Base-by-base conservation (phyloP, 1,284 basidiomycete genomes). In the Apiotrichum porosum region DNA sequence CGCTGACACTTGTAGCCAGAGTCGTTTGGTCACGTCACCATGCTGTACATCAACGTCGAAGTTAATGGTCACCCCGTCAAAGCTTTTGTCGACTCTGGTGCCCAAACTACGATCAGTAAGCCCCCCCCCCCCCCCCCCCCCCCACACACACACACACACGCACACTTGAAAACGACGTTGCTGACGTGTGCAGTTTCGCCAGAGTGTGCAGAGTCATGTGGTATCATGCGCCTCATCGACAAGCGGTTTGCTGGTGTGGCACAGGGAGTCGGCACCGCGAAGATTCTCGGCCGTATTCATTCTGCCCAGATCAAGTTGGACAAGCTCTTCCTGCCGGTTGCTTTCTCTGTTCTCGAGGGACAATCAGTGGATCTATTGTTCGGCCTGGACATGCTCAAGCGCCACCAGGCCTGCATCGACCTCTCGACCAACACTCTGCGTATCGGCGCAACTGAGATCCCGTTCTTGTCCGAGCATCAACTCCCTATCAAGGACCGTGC, bases 341-440 rank as follows among this genome's bases (percentile, higher is more conserved):
- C 90, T 0, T 92, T 98, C 70, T 94, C 91, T 2, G 85, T 98
- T 57, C 88, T 98, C 80, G 94, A 98, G 80, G 92, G 92, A 21
- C 81, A 84, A 28, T 83, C 86, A 47, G 91, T 97, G 34, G 94
- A 98, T 62, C 81, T 98, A 18, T 78, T 98, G 2, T 87, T 98
- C 44, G 95, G 94, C 5, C 79, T 98, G 17, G 94, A 98, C 77
- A 98, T 98, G 95, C 82, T 98, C 58, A 97, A 94, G 73, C 86
- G 92, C 2, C 90, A 97, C 67, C 92, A 97, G 69, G 93, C 92
- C 9, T 86, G 83, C 61, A 97, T 98, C 66, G 95, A 98, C 71
- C 81, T 98, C 22, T 79, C 83, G 51, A 88, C 89, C 70, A 83
- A 86, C 62, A 86, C 86, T 12, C 80, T 98, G 15, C 79, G 92